Evolutionary conservation across 2,329 filamentous ascomycete genomes (phyloP).

Genomic region (Colletotrichum sp.): DNA sequence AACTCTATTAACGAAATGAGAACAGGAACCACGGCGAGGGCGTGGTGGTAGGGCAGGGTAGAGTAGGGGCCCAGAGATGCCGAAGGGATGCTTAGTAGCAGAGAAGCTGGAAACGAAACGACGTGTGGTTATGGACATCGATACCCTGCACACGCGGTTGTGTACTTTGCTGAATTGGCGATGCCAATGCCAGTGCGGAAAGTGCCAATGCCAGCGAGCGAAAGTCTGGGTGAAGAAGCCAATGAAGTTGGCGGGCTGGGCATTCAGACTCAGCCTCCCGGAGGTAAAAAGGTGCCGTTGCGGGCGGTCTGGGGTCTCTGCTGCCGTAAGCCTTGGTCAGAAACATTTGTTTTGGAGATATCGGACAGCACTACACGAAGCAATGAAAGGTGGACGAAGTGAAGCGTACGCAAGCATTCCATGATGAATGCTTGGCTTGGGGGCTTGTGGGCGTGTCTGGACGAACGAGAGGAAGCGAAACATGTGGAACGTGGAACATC

Average conservation of each 20-base stretch:
- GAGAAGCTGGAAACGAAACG: slow-evolving; percentile 8
- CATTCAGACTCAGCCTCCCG: slow-evolving; percentile 4
- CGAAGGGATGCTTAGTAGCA: background rate
- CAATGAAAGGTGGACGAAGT: background rate
- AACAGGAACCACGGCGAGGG: background rate
- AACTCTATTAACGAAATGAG: slow-evolving; percentile 1
- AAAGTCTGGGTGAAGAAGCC: background rate
- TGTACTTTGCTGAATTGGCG: slow-evolving; percentile 2
- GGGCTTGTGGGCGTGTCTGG: background rate
- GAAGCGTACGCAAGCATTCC: slow-evolving; percentile 18
- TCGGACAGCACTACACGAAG: background rate
- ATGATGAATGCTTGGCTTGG: slow-evolving; percentile 5
- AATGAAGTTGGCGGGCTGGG: background rate
- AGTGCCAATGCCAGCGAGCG: background rate
- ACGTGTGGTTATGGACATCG: background rate
- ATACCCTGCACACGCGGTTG: slow-evolving; percentile 8
- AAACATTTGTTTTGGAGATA: slow-evolving; percentile 1
- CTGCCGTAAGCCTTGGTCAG: slow-evolving; percentile 16
- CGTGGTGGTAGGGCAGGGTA: background rate
- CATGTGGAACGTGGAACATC: background rate
- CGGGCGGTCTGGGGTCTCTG: background rate
- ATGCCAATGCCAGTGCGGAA: background rate
- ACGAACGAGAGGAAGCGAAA: background rate
- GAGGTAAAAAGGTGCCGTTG: slow-evolving; percentile 6
- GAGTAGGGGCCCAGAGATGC: background rate